phyloP scores from a whole-genome alignment of 768 basidiomycete genomes.

The Suillus occidentalis region DNA sequence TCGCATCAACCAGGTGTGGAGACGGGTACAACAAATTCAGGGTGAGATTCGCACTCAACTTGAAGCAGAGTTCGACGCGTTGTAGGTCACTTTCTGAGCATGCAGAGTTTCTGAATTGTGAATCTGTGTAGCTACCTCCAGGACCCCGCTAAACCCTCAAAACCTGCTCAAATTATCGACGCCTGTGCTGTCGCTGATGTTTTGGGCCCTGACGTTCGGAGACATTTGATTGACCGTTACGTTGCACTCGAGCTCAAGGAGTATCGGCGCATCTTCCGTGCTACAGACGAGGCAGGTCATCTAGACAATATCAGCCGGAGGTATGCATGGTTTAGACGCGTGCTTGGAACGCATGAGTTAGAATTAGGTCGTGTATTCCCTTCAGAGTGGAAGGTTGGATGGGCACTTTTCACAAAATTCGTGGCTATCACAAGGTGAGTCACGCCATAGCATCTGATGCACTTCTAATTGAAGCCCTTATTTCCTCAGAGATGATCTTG shows the following conservation, averaged over 20 bases:
- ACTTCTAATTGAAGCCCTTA: conserved; percentile 1
- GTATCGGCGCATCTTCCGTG: conserved; percentile 92
- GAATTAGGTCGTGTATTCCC: conserved; percentile 87
- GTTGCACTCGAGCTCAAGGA: conserved; percentile 89
- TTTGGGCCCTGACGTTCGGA: conserved; percentile 80
- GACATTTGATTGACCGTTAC: conserved; percentile 83
- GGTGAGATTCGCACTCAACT: conserved; percentile 78
- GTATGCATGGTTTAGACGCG: conserved; percentile 92
- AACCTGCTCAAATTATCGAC: conserved; percentile 65
- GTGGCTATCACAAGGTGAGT: conserved; percentile 83
- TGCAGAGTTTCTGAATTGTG: not conserved
- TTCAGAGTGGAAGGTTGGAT: conserved; percentile 79
- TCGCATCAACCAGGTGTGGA: conserved; percentile 75
- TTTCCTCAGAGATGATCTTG: conserved; percentile 72
- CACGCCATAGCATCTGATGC: not conserved
- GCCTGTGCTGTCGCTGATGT: conserved; percentile 91
- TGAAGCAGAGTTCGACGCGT: conserved; percentile 88
- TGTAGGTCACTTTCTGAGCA: conserved; percentile 55
- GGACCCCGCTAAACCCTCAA: conserved; percentile 66
- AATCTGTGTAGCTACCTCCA: conserved; percentile 68
- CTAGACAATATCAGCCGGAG: conserved; percentile 91
- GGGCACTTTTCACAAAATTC: conserved; percentile 81
- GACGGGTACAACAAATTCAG: conserved; percentile 79
- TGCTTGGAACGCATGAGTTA: conserved; percentile 82
- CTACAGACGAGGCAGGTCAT: conserved; percentile 93